Conservation (phyloP, 2,329 filamentous ascomycete genomes). For the Colletotrichum plurivorum region DNA sequence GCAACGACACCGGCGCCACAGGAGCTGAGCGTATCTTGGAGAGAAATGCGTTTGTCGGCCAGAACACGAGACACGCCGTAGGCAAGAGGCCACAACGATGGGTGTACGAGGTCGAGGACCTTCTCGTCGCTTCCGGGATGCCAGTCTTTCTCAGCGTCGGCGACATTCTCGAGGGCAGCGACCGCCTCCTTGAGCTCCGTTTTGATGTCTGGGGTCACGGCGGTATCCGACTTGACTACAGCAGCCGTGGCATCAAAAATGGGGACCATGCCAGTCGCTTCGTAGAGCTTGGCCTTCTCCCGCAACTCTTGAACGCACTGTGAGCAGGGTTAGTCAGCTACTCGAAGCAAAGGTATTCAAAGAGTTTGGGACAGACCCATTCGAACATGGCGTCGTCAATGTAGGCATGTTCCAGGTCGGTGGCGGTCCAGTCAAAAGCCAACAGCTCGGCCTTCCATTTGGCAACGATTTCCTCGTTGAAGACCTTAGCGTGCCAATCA, state of each 20-base stretch:
- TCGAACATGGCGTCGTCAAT: constrained; percentile 50
- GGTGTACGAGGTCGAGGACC: constrained; percentile 75
- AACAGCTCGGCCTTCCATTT: constrained; percentile 45
- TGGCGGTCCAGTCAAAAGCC: constrained; percentile 47
- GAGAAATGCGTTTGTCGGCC: constrained; percentile 48
- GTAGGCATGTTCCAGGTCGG: constrained; percentile 42
- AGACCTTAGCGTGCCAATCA: constrained; percentile 46
- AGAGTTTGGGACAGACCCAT: constrained; percentile 42
- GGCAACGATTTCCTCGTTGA: constrained; percentile 43
- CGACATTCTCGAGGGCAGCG: constrained; percentile 63
- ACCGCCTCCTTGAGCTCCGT: constrained; percentile 60
- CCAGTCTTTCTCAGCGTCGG: constrained; percentile 68
- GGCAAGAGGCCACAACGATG: constrained; percentile 73
- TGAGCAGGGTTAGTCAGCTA: neutral
- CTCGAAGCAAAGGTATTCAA: no score
- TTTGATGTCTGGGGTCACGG: constrained; percentile 44
- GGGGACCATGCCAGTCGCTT: constrained; percentile 51
- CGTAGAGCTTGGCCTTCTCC: constrained; percentile 50
- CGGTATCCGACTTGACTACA: constrained; percentile 54
- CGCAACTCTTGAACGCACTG: constrained; percentile 52
- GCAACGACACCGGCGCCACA: constrained; percentile 51
- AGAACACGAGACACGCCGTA: constrained; percentile 62
- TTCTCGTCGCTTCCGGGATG: constrained; percentile 70
- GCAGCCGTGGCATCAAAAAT: constrained; percentile 50
- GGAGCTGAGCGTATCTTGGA: constrained; percentile 53